phyloP scores from a whole-genome alignment of 345 rosid genomes.

The Erucastrum elatum region DNA sequence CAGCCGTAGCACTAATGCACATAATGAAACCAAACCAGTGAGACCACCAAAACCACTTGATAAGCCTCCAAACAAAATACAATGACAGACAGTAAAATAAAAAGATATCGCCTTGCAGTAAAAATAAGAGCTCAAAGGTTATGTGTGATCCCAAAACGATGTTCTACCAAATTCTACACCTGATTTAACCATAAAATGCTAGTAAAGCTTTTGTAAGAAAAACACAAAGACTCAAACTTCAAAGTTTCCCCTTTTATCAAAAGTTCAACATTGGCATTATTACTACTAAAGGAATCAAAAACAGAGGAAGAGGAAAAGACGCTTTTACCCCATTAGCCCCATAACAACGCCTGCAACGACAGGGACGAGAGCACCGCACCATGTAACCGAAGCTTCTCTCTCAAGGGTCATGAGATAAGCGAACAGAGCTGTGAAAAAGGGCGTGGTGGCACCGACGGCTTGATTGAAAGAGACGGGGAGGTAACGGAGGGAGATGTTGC shows the following conservation, averaged over 20 bases:
- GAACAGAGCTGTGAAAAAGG: conserved; percentile 84
- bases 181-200: too few species aligned
- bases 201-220: too few species aligned
- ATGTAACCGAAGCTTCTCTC: conserved; percentile 90
- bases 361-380: conserved; percentile 66
- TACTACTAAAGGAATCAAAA: background rate
- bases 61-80: background rate
- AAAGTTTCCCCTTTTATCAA: too few species aligned
- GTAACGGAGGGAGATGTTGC: conserved; percentile 81
- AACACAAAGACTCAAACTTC: background rate
- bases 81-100: background rate
- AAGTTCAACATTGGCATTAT: background rate
- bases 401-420: conserved; percentile 77
- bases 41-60: conserved; percentile 44
- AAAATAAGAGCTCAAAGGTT: conserved; percentile 13
- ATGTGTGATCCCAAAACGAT: background rate
- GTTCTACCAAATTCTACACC: background rate
- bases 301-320: conserved; percentile 6
- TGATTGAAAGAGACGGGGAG: conserved; percentile 93
- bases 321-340: conserved; percentile 83
- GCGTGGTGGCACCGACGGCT: conserved; percentile 96
- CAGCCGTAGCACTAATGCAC: conserved; percentile 95
- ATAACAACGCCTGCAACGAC: conserved; percentile 83
- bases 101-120: conserved; percentile 17
- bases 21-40: conserved; percentile 91